These are phyloP conservation scores for Globisporangium rhizosaccharum DNA, from an alignment of 352 stramenopile species.

Conservation along the genomic window DNA sequence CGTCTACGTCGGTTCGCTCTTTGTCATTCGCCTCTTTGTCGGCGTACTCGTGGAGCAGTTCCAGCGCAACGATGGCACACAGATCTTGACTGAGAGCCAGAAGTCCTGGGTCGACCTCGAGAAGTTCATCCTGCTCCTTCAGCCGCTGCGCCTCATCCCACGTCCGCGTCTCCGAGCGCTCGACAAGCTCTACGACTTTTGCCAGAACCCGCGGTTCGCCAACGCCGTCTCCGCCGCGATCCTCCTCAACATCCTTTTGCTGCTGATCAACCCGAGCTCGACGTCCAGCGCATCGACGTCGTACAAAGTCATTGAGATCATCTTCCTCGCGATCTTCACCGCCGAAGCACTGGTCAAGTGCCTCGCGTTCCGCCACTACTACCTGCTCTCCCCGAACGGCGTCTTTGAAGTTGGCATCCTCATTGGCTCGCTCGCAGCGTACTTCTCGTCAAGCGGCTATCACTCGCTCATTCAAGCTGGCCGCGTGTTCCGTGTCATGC, in stretches of 20 bases:
- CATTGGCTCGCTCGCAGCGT: constrained; percentile 51
- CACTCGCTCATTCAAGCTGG: constrained; percentile 65
- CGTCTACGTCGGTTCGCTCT: constrained; percentile 71
- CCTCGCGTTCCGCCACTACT: constrained; percentile 57
- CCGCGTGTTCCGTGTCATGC: constrained; percentile 72
- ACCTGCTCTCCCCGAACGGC: constrained; percentile 44
- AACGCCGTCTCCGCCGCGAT: constrained; percentile 49
- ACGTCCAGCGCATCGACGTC: constrained; percentile 19
- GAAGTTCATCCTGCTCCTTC: constrained; percentile 71
- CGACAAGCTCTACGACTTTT: constrained; percentile 48
- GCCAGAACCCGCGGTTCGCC: constrained; percentile 53
- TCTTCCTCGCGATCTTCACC: constrained; percentile 61
- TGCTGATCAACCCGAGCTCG: constrained; percentile 52
- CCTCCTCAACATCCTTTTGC: constrained; percentile 60
- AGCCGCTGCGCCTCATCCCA: constrained; percentile 51
- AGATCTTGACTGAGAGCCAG: constrained; percentile 73
- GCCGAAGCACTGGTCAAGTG: constrained; percentile 51
- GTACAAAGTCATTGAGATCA: constrained; percentile 60
- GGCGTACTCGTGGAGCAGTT: constrained; percentile 80
- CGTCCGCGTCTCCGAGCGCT: constrained; percentile 25
- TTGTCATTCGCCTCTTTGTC: constrained; percentile 76
- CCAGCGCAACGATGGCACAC: constrained; percentile 77
- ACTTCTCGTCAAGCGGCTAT: constrained; percentile 56
- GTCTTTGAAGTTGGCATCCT: constrained; percentile 66
- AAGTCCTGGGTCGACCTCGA: constrained; percentile 80